A percentile compares a stretch with the other conserved stretches of the same genome.
Conservation (phyloP, 495 filamentous ascomycete genomes). For the Aspergillus taichungensis region DNA sequence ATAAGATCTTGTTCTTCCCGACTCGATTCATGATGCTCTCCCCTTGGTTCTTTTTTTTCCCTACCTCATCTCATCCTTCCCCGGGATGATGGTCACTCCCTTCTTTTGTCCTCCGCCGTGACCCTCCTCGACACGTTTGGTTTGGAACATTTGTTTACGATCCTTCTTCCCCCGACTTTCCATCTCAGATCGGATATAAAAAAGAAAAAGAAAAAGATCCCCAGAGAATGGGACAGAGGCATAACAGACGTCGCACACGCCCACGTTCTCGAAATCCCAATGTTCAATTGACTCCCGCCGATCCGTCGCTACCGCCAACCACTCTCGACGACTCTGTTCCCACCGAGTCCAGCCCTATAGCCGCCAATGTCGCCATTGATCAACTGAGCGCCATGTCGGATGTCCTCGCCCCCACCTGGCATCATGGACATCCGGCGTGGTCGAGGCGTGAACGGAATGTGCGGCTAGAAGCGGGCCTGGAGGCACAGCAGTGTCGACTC, state of each 20-base stretch:
- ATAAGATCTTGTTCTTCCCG: background rate
- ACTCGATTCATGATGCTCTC: background rate
- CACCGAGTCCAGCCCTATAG: background rate
- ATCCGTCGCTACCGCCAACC: conserved; percentile 6
- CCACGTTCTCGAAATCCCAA: conserved; percentile 31
- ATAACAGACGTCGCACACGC: conserved; percentile 41
- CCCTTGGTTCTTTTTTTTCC: conserved; percentile 13
- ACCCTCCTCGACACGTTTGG: conserved; percentile 10
- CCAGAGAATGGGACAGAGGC: conserved; percentile 38
- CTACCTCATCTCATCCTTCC: conserved; percentile 36
- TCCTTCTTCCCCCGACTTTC: background rate
- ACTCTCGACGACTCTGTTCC: conserved; percentile 4
- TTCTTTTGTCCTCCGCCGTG: conserved; percentile 6
- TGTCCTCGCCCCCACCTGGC: conserved; percentile 34
- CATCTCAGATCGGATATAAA: background rate
- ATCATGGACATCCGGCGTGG: conserved; percentile 32
- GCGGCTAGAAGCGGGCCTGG: conserved; percentile 18
- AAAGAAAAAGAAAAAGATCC: background rate
- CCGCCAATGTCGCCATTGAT: background rate
- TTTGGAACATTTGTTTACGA: conserved; percentile 3
- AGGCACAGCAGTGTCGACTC: conserved; percentile 34
- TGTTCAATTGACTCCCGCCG: conserved; percentile 10
- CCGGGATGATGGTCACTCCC: conserved; percentile 39
- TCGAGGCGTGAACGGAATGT: conserved; percentile 23
- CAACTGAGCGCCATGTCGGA: conserved; percentile 5